phyloP scores from a whole-genome alignment of 306 rosid genomes.

The Citrullus colocynthis region DNA sequence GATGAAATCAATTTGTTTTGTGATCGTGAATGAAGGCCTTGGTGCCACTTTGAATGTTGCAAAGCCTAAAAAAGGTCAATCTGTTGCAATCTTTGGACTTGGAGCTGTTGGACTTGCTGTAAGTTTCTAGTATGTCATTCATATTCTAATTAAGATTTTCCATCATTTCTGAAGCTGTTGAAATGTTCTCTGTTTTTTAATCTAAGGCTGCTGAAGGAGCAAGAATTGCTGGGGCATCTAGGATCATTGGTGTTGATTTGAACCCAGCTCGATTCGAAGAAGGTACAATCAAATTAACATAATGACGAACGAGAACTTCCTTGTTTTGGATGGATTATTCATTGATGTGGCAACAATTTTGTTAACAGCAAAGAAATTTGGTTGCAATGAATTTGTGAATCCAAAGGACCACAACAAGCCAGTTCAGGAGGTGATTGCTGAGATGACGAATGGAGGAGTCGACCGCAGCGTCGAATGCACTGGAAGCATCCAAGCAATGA shows the following conservation, averaged over 20 bases:
- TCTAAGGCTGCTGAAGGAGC: slow-evolving; percentile 86
- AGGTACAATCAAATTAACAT: slow-evolving; percentile 25
- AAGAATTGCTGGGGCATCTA: slow-evolving; percentile 58
- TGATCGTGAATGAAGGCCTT: slow-evolving; percentile 30
- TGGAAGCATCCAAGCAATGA: slow-evolving; percentile 78
- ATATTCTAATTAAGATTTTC: not conserved
- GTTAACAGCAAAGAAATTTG: slow-evolving; percentile 65
- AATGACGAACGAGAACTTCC: not conserved
- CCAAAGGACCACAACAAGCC: slow-evolving; percentile 83
- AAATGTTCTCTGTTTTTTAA: not conserved
- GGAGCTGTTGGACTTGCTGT: slow-evolving; percentile 96
- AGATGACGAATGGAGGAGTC: slow-evolving; percentile 80
- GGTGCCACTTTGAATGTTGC: slow-evolving; percentile 92
- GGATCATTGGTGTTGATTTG: slow-evolving; percentile 83
- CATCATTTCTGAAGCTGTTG: too few species aligned
- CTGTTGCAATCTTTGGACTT: slow-evolving; percentile 76
- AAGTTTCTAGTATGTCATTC: slow-evolving; percentile 8
- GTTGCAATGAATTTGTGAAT: slow-evolving; percentile 76
- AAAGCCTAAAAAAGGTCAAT: slow-evolving; percentile 62
- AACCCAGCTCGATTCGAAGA: slow-evolving; percentile 52
- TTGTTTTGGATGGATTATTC: not conserved
- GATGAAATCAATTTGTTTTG: not conserved
- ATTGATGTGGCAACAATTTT: not conserved
- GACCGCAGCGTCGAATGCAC: slow-evolving; percentile 88
- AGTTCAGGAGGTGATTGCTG: slow-evolving; percentile 72